These are phyloP conservation scores for Carex kokanica DNA, from an alignment of 176 grass and related monocot genomes.

Conservation along the genomic window DNA sequence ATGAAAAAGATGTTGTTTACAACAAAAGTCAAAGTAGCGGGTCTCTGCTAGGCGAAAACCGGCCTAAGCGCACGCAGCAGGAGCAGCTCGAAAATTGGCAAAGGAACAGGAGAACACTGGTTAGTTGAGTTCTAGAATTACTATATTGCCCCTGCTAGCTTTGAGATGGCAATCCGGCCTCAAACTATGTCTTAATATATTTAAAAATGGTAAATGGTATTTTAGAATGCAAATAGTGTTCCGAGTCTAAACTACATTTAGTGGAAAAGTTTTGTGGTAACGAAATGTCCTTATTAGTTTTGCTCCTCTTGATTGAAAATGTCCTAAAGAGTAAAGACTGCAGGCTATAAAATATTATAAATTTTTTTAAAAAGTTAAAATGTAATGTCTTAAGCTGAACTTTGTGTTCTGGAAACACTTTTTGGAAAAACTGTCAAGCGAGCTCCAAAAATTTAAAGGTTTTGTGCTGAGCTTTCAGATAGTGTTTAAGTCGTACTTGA, in stretches of 20 bases:
- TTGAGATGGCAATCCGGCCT: conserved; percentile 1
- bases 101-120: conserved; percentile 97
- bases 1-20: conserved; percentile 71
- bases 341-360: neutral
- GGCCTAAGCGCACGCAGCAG: conserved; percentile 73
- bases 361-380: neutral
- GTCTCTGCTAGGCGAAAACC: conserved; percentile 43
- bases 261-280: neutral
- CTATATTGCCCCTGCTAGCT: neutral
- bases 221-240: neutral
- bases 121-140: conserved; percentile 35
- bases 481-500: neutral
- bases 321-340: neutral
- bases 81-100: conserved; percentile 97
- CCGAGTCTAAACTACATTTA: neutral
- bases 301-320: neutral
- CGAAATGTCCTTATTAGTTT: neutral
- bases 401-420: neutral
- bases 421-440: neutral
- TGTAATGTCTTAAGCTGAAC: neutral
- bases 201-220: neutral
- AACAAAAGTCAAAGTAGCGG: conserved; percentile 39
- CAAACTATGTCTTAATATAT: neutral
- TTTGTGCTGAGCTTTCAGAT: neutral
- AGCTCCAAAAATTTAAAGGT: neutral